Evolutionary conservation across 768 basidiomycete genomes (phyloP).

Genomic region (Mycena filopes): DNA sequence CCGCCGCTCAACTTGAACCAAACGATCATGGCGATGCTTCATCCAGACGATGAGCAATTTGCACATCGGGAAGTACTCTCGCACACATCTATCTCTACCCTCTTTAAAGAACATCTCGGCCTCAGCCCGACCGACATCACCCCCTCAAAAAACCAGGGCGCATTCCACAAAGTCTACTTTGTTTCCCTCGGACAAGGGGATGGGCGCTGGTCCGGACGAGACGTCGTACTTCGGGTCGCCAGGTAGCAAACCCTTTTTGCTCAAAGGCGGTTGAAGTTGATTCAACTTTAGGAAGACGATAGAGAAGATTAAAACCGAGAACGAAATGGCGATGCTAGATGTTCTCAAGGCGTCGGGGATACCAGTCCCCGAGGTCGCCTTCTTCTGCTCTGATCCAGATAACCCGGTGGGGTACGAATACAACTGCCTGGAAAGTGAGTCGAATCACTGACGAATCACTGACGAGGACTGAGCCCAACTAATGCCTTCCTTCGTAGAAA

Average conservation of each 20-base stretch:
- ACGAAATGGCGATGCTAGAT: constrained; percentile 25
- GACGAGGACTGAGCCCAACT: too few relatives aligned
- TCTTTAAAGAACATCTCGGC: constrained; percentile 20
- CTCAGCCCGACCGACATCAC: constrained; percentile 18
- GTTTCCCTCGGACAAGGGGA: constrained; percentile 12
- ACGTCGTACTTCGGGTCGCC: constrained; percentile 30
- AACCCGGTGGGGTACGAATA: constrained; percentile 30
- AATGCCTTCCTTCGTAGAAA: constrained; percentile 1
- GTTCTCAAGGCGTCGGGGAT: constrained; percentile 11
- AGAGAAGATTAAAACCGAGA: constrained; percentile 26
- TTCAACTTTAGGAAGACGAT: constrained; percentile 19
- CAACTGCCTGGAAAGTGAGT: constrained; percentile 31
- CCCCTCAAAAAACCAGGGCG: constrained; percentile 16
- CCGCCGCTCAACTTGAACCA: neutral
- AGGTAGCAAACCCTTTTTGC: neutral
- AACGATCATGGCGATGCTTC: constrained; percentile 31
- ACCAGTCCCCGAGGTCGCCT: constrained; percentile 26
- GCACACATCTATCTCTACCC: constrained; percentile 13
- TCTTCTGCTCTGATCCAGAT: constrained; percentile 22
- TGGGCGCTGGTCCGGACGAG: constrained; percentile 22
- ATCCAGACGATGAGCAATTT: constrained; percentile 30
- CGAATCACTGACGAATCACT: too few relatives aligned
- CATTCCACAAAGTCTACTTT: constrained; percentile 34
- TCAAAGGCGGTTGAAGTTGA: too few relatives aligned
- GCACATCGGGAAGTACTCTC: constrained; percentile 21